Base-by-base conservation (phyloP, 306 rosid species). In the Rosa chinensis region DNA sequence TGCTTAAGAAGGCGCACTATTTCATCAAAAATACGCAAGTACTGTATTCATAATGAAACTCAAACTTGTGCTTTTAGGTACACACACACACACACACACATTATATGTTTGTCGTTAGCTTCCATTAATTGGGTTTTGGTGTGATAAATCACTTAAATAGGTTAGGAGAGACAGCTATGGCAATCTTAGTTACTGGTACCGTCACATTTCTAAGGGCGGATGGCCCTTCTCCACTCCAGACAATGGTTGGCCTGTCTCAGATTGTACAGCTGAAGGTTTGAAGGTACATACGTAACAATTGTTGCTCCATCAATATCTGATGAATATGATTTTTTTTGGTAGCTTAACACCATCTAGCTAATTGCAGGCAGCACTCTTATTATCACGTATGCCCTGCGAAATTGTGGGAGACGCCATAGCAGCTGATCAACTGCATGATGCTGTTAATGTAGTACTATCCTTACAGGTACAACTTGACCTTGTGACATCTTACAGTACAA, bases 181-280 rank as follows among this genome's bases (percentile, higher is more conserved):
- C 12, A 55, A 90, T 72, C 74, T 45, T n/a, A 86, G 81, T 62
- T 0, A 78, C 12, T 87, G 93, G 92, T 86, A 85, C 61, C 91
- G 98, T 23, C 97, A 89, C 79, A 85, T 83, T 43, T 72, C 86
- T 0, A 93, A 88, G 81, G 98, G 97, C 21, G 97, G 93, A 45
- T 93, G 94, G 93, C 82, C 93, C 72, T 91, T 93, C 87, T 91
- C 98, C 25, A 93, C 90, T 80, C 58, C 77, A 5, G 98, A 93
- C 75, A 82, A 91, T 50, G 92, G 89, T 25, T 93, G 98, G 98
- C 75, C 84, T 43, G 90, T 79, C 59, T 84, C 94, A 1, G 98
- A 93, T 70, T 89, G 93, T 66, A 89, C 97, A 45, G 89, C 94
- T 8, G 97, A 89, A 87, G 92, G 88, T 76, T 82, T 93, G 62